These are phyloP conservation scores for Penicillium sclerotigenum DNA, from an alignment of 2,329 filamentous ascomycete species.

Conservation along the genomic window DNA sequence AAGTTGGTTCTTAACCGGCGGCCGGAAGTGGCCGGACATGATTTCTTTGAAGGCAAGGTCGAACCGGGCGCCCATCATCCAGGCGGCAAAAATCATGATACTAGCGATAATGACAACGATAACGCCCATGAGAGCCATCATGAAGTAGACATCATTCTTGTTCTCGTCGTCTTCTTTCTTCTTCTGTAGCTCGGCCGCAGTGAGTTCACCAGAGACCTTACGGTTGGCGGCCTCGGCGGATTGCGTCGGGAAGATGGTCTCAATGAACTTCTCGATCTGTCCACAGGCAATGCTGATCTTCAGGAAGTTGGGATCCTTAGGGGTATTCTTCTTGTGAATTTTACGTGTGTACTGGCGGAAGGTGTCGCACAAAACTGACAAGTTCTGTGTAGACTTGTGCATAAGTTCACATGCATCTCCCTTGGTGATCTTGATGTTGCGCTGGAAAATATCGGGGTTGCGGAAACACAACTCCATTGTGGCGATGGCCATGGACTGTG, in stretches of 20 bases:
- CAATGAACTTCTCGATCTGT: conserved; percentile 92
- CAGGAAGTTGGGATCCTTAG: conserved; percentile 85
- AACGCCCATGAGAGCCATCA: conserved; percentile 66
- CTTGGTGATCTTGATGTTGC: conserved; percentile 94
- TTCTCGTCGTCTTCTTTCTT: conserved; percentile 48
- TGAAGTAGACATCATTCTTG: conserved; percentile 57
- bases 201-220: conserved; percentile 51
- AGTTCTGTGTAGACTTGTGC: conserved; percentile 88
- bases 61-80: conserved; percentile 76
- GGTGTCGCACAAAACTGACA: conserved; percentile 73
- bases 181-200: conserved; percentile 57
- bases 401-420: conserved; percentile 89
- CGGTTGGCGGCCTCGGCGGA: conserved; percentile 58
- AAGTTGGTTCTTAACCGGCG: conserved; percentile 26
- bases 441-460: conserved; percentile 80
- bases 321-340: conserved; percentile 93
- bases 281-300: conserved; percentile 88
- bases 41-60: conserved; percentile 64
- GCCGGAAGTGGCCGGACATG: conserved; percentile 47
- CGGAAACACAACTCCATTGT: conserved; percentile 89
- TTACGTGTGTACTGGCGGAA: conserved; percentile 74
- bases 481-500: conserved; percentile 95
- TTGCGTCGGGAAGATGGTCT: conserved; percentile 84
- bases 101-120: conserved; percentile 71
- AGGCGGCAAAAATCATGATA: conserved; percentile 77